Base-by-base conservation (phyloP, 2,329 filamentous ascomycete genomes). In the Elsinoe ampelina region DNA sequence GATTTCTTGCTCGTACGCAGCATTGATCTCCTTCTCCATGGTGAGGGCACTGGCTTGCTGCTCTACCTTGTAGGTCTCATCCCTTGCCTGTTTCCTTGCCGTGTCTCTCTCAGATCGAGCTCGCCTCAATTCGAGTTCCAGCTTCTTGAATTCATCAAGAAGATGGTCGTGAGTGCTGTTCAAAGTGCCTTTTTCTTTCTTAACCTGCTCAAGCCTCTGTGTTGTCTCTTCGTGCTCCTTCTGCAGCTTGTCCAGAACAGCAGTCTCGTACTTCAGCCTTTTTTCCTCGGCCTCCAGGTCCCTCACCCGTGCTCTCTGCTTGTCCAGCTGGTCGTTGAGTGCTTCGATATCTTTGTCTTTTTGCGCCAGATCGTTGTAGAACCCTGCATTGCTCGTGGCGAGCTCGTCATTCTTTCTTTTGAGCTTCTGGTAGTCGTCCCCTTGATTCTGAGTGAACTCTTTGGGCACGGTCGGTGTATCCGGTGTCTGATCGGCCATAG, bases 341-440 rank as follows among this genome's bases (percentile, higher is more conserved):
- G 76, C 74, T 36, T 85, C 81, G 7, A 95, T 71, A 70, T 86
- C 91, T 58, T 83, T 82, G 61, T 87, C 83, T 61, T 96, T 71
- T 22, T 87, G 82, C 38, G 80, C 78, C 7, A 95, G 79, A 69
- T 95, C 88, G 1, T 77, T 75, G 69, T 93, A 30, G 26, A 30
- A 85, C 60, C 90, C 88, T 17, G 93, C 87, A 41, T 87, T 78
- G 39, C 93, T 80, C 66, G 85, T 88, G 68, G 84, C 63, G 41
- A 57, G 83, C 58, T 79, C 77, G 75, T 85, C 62, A 15, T 52
- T 52, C 48, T 39, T 34, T 17, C 20, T 20, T 17, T 26, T 52
- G 26, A 52, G 48, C 19, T 39, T 36, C 34, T 22, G 32, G 17
- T 38, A 39, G 2, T 52, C 48, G 5, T 52, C 34, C 32, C 35